Conservation (phyloP, 129 eudicot genomes). For the Heracleum sosnowskyi region DNA sequence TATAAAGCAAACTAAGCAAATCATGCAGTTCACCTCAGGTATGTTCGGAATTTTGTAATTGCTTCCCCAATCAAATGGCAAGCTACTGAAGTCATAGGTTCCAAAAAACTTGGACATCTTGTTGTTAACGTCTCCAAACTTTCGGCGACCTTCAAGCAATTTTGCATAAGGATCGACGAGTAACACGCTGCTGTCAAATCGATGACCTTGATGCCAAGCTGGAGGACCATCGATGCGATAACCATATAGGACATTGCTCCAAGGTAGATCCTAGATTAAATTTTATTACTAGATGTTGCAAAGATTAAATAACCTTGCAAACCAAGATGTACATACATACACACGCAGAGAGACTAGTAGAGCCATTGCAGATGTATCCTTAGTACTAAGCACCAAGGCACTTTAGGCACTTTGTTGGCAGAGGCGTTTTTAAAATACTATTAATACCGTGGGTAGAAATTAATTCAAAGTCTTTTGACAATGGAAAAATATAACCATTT, state of each 20-base stretch:
- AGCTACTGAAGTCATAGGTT: slow-evolving; percentile 73
- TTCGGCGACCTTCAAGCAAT: slow-evolving; percentile 72
- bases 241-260: slow-evolving; percentile 61
- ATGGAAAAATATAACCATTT: not conserved
- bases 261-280: slow-evolving; percentile 60
- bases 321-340: not conserved
- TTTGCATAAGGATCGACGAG: slow-evolving; percentile 93
- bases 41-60: slow-evolving; percentile 71
- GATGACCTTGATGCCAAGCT: slow-evolving; percentile 85
- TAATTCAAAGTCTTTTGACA: not conserved
- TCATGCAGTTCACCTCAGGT: slow-evolving; percentile 59
- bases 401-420: not conserved
- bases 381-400: not conserved
- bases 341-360: not conserved
- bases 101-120: slow-evolving; percentile 55
- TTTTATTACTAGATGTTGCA: not conserved
- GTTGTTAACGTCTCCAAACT: slow-evolving; percentile 65
- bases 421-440: not conserved
- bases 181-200: slow-evolving; percentile 63
- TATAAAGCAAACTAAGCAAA: not conserved
- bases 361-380: not conserved
- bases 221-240: slow-evolving; percentile 80
- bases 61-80: slow-evolving; percentile 88
- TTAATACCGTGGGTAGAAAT: not conserved
- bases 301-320: not conserved